Evolutionary conservation across 345 rosid genomes (phyloP), one percentile per base, ranked within the genome.

Genomic region (Syzygium grande): DNA sequence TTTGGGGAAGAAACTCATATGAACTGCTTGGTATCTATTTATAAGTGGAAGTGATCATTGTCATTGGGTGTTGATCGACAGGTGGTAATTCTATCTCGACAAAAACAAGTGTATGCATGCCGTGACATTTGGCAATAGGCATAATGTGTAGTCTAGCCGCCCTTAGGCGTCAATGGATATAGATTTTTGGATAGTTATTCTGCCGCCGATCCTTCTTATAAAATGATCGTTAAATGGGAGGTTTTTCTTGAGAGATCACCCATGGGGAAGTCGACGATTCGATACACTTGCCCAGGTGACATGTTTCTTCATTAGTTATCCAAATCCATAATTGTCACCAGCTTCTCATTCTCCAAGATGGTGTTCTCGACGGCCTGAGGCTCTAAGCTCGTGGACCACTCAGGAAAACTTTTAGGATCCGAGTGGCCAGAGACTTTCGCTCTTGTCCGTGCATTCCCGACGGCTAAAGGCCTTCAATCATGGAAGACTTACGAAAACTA

Each of bases 201-300:
- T 0, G 13, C 13, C 0, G 5, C 25, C 63, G 1, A 23, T 27
- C n/a, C 63, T 56, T 23, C 29, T 25, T 25, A 58, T 25, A 59
- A 5, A 3, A 59, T 59, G 15, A 29, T 27, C 30, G 25, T 25
- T 14, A 27, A 59, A 59, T 59, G 27, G 12, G 29, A 59, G 65
- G 27, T 5, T 59, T 2, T 59, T 2, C 7, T 27, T 25, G 27
- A 0, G 1, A 59, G 15, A 59, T n/a, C 3, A 7, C 12, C 30
- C 1, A 5, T 27, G 65, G 30, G 30, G 5, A 59, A 59, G 30
- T 11, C 30, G 15, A 59, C 15, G 65, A 59, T 15, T 11, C 2
- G 29, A 59, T 25, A 59, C 5, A 14, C 29, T 59, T 25, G 27
- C 5, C 65, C 5, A 11, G 5, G 65, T 59, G 65, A 59, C 65